phyloP scores from a whole-genome alignment of 257 asterid species.

The Asclepias syriaca region DNA sequence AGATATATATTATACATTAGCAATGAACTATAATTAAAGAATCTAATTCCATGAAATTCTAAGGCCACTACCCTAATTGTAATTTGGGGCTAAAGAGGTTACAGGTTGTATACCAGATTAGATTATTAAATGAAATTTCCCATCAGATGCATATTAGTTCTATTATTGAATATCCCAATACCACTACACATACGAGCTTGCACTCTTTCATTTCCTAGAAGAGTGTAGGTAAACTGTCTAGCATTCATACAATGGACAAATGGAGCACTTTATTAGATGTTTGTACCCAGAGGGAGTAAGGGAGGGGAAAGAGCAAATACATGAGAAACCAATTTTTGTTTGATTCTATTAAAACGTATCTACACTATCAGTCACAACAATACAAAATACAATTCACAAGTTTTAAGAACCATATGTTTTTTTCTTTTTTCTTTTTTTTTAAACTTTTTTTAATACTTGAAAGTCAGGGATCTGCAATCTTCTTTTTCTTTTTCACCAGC shows the following conservation, averaged over 20 bases:
- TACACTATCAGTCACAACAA: constrained; percentile 2
- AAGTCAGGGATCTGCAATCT: constrained; percentile 15
- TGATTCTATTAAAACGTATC: constrained; percentile 5
- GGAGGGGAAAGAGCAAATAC: neutral
- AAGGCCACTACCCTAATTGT: too few relatives aligned
- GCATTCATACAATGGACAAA: neutral
- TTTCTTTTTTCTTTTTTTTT: neutral
- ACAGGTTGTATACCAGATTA: too few relatives aligned
- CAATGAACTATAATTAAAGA: too few relatives aligned
- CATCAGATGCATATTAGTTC: neutral
- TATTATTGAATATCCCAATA: neutral
- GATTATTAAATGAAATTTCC: too few relatives aligned
- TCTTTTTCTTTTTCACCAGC: constrained; percentile 15
- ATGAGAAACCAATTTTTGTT: neutral
- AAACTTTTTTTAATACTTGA: too few relatives aligned
- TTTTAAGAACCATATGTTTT: neutral
- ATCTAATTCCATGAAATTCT: too few relatives aligned
- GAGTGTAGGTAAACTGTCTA: neutral
- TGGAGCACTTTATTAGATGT: neutral
- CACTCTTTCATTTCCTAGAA: too few relatives aligned
- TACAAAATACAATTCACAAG: constrained; percentile 3
- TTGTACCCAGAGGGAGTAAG: neutral
- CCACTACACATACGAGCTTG: too few relatives aligned
- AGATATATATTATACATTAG: too few relatives aligned
- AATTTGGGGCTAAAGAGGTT: too few relatives aligned